Evolutionary conservation across 805 yeast genomes (phyloP).

Genomic region (Teunomyces aglyptinius): DNA sequence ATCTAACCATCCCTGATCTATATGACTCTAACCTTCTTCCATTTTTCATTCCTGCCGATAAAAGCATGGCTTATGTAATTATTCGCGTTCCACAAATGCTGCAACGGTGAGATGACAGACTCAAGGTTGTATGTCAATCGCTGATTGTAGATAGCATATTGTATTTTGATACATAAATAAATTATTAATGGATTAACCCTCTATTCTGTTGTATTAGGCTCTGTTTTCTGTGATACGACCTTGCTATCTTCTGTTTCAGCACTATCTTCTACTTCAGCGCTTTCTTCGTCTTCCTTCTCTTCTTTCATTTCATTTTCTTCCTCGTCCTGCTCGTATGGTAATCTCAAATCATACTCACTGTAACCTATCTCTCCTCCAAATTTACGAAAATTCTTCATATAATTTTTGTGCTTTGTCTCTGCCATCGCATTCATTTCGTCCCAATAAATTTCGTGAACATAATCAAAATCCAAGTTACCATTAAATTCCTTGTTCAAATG

Average conservation of each 20-base stretch:
- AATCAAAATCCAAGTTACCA: slow-evolving; percentile 50
- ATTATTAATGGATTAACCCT: too few relatives aligned
- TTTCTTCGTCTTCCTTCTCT: not conserved
- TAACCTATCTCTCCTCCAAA: slow-evolving; percentile 52
- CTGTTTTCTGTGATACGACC: too few relatives aligned
- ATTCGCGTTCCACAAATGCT: too few relatives aligned
- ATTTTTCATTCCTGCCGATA: slow-evolving; percentile 4
- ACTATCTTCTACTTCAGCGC: not conserved
- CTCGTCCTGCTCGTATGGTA: not conserved
- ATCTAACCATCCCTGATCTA: not conserved
- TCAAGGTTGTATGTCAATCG: too few relatives aligned
- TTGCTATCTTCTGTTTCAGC: not conserved
- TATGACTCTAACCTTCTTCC: not conserved
- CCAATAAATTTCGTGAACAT: slow-evolving; percentile 55
- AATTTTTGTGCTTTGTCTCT: slow-evolving; percentile 31
- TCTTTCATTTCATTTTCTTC: not conserved
- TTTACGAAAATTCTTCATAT: slow-evolving; percentile 36
- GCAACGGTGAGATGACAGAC: too few relatives aligned
- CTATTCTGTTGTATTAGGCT: too few relatives aligned
- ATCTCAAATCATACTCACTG: slow-evolving; percentile 52
- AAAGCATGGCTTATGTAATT: not conserved
- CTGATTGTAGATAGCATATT: too few relatives aligned
- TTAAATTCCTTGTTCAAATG: slow-evolving; percentile 52
- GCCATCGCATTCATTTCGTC: slow-evolving; percentile 46
- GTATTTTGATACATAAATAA: too few relatives aligned